Conservation (phyloP, 2,329 filamentous ascomycete species). For the Talaromyces funiculosus region DNA sequence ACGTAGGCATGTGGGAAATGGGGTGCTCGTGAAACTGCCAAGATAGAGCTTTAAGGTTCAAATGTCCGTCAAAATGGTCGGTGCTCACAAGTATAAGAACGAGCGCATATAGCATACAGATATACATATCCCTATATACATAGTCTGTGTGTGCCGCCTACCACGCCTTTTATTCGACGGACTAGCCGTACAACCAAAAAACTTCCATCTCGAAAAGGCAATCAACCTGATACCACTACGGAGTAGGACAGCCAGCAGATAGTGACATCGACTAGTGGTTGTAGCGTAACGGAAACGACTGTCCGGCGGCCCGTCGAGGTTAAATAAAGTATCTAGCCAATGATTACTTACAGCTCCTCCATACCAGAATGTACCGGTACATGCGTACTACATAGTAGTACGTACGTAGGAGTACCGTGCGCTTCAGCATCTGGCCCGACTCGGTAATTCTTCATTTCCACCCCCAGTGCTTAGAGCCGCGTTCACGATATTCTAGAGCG, state of each 20-base stretch:
- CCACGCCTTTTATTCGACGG: not conserved
- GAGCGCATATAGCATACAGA: not conserved
- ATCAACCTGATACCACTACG: not conserved
- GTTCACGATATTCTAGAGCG: not conserved
- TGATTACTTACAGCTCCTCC: not conserved
- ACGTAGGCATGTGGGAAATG: too few relatives aligned
- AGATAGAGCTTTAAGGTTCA: too few relatives aligned
- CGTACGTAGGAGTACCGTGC: too few relatives aligned
- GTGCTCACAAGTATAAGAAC: too few relatives aligned
- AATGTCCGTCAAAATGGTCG: too few relatives aligned
- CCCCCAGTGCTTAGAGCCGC: not conserved
- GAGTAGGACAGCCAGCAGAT: not conserved
- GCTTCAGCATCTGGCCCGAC: conserved; percentile 10
- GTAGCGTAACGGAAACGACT: not conserved
- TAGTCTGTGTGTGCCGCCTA: too few relatives aligned
- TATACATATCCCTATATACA: too few relatives aligned
- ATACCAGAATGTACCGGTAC: not conserved
- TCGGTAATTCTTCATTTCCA: conserved; percentile 8
- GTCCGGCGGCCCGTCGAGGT: conserved; percentile 10
- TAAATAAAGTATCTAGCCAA: not conserved
- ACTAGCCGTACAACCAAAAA: too few relatives aligned
- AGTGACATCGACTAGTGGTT: not conserved
- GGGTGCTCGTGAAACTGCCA: too few relatives aligned
- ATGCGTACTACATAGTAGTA: not conserved
- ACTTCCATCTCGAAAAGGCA: too few relatives aligned